Evolutionary conservation across 352 stramenopile species (phyloP).

Genomic region (Phytophthora pistaciae): DNA sequence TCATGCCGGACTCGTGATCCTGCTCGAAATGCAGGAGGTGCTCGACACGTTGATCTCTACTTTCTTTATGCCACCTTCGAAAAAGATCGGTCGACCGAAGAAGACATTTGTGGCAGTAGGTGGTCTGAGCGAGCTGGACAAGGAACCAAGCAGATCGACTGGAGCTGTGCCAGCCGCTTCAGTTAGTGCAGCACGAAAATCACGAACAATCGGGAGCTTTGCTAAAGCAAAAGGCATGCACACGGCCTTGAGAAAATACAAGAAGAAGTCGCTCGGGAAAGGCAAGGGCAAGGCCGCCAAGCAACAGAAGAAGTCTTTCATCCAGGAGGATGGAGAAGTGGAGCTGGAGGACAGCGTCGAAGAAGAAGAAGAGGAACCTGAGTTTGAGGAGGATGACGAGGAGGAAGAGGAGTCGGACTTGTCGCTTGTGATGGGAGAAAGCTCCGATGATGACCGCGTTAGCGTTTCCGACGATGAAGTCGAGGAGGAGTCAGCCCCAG

Average conservation of each 20-base stretch:
- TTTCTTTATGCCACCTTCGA: slow-evolving; percentile 58
- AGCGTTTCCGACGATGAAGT: slow-evolving; percentile 50
- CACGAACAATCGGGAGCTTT: slow-evolving; percentile 52
- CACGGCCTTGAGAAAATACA: slow-evolving; percentile 46
- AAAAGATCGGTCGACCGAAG: slow-evolving; percentile 67
- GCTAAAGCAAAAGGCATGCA: slow-evolving; percentile 47
- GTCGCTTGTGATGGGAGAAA: slow-evolving; percentile 61
- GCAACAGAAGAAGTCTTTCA: slow-evolving; percentile 34
- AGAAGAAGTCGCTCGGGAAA: slow-evolving; percentile 35
- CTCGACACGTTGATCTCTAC: slow-evolving; percentile 65
- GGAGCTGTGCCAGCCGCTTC: slow-evolving; percentile 5
- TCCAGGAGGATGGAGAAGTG: slow-evolving; percentile 36
- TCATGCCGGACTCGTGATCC: slow-evolving; percentile 77
- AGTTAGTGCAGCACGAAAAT: slow-evolving; percentile 21
- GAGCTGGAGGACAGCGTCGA: slow-evolving; percentile 41
- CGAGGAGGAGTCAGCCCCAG: slow-evolving; percentile 34
- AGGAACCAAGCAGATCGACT: slow-evolving; percentile 24
- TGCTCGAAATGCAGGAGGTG: slow-evolving; percentile 72
- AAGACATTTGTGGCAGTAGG: slow-evolving; percentile 40
- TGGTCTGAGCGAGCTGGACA: slow-evolving; percentile 14
- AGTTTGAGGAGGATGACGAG: slow-evolving; percentile 60
- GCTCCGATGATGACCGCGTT: slow-evolving; percentile 69
- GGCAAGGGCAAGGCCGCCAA: slow-evolving; percentile 34
- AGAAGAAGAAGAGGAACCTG: slow-evolving; percentile 53
- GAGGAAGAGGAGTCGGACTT: slow-evolving; percentile 57